Base-by-base conservation (phyloP, 2,329 filamentous ascomycete genomes). In the Fusarium odoratissimum region DNA sequence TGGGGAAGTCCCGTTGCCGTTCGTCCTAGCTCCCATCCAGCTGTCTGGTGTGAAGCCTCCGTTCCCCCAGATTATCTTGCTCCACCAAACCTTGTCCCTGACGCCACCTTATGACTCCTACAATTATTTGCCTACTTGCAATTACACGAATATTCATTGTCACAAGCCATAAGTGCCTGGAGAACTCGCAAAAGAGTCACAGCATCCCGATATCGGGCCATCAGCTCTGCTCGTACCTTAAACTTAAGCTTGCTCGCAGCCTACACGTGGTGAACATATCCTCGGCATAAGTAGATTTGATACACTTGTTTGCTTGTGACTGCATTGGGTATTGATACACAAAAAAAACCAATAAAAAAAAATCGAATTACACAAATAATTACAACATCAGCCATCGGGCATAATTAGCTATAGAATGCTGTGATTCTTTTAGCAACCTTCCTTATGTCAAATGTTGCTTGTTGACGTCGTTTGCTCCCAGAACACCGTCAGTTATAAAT, bases 11-110 rank as follows among this genome's bases (percentile, higher is more conserved):
- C 49, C 51, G 44, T 51, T 68, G 71, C 75, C 72, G 67, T 75
- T 76, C 68, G 75, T 73, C 75, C 74, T 76, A 76, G 75, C 73
- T 75, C 54, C 59, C 48, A 52, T 25, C 61, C 52, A 51, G 57
- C 35, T 60, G 56, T 30, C n/a, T 60, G 46, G 42, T 41, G 63
- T 37, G 45, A 45, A 45, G 60, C 64, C 60, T 72, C 75, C 75
- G 65, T 73, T 71, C 68, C 73, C 60, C 73, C 73, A 75, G 70
- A 68, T 70, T 64, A 51, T 58, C 37, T 41, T 25, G 44, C 31
- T 56, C 54, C 56, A 49, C 33, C 30, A 45, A 57, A 67, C 73
- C 42, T 63, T 67, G 64, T 52, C 64, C 60, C 61, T 63, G 55
- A 62, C 62, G 59, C 67, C 64, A 69, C 51, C 41, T 38, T 48